Base-by-base conservation (phyloP, 2,329 filamentous ascomycete genomes). In the Sclerotinia borealis region DNA sequence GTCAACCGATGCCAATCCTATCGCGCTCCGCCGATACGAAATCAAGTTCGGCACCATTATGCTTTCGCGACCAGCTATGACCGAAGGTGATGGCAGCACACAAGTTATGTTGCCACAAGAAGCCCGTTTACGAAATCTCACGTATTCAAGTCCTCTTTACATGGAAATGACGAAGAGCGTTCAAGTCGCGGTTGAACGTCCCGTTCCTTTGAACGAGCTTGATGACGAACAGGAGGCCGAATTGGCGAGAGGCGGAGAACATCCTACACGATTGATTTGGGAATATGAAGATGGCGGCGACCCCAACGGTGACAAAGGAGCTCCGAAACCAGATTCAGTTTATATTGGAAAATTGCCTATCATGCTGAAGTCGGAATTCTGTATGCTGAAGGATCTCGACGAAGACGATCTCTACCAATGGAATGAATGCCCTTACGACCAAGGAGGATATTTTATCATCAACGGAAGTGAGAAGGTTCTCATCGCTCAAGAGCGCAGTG, bases 381-480 rank as follows among this genome's bases (percentile, higher is more conserved):
- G 95, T 77, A 91, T 96, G 68, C 78, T 99, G 69, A 90, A 90
- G 70, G 88, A 89, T 69, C 85, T 96, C 74, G 85, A 86, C 55
- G 93, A 98, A 68, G 88, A 95, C 60, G 89, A 91, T 56, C 82
- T 99, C 1, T 98, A 96, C 75, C 83, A 90, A 52, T 88, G 96
- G 76, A 96, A 96, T 74, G 95, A 99, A 78, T 99, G 95, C 70
- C 95, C 95, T 0, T 99, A 97, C 76, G 95, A 99, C 73, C 95
- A 97, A 74, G 95, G 95, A 70, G 95, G 95, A 69, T 99, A 99
- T 78, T 99, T 99, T 74, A 92, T 99, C 72, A 99, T 99, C 82
- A 99, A 99, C 79, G 95, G 95, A 49, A 96, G 91, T 77, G 95
- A 99, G 75, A 99, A 99, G 82, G 95, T 99, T 27, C 80, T 99